Evolutionary conservation across 768 basidiomycete species (phyloP), one percentile per base, ranked within the genome.

Genomic region (Hemileccinum rubropunctum): DNA sequence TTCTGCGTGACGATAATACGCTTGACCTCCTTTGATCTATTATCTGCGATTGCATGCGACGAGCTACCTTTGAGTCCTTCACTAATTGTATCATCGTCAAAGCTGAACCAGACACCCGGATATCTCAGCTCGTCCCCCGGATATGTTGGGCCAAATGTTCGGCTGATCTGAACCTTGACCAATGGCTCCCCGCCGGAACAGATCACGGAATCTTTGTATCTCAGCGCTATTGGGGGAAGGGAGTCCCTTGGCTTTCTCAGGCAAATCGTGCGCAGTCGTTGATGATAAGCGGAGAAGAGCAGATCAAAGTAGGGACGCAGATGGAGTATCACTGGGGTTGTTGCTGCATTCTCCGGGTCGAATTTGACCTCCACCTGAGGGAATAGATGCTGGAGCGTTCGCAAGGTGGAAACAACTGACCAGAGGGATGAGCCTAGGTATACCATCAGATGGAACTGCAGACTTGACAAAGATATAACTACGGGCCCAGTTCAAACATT

Each of bases 341-440:
- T 82, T 12, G 80, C 73, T 13, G 86, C 78, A 27, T 82, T 69
- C 58, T 88, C 86, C 26, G 81, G 79, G 62, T 93, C 90, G 57
- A 83, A 91, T 69, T 90, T 90, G 64, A 93, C 74, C 54, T 91
- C 88, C 46, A 92, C 82, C 58, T 88, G 85, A 38, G 90, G 90
- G 54, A 88, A 91, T 38, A 76, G 69, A 54, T 88, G 80, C 45
- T 82, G 83, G 20, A 83, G 73, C 23, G 78, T 70, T 34, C 87
- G 79, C 5, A 93, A 72, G 45, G 78, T 72, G 53, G 89, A 85
- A 37, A 92, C 73, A 14, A 89, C 72, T 13, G 78, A 79, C 91
- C 91, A 93, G 8, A 93, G 71, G 1, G 90, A 91, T 33, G 82
- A 71, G 36, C 89, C 90, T 89, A 57, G 42, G 41, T 20, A 42